Evolutionary conservation across 768 basidiomycete genomes (phyloP).

Genomic region (Phallus indusiatus): DNA sequence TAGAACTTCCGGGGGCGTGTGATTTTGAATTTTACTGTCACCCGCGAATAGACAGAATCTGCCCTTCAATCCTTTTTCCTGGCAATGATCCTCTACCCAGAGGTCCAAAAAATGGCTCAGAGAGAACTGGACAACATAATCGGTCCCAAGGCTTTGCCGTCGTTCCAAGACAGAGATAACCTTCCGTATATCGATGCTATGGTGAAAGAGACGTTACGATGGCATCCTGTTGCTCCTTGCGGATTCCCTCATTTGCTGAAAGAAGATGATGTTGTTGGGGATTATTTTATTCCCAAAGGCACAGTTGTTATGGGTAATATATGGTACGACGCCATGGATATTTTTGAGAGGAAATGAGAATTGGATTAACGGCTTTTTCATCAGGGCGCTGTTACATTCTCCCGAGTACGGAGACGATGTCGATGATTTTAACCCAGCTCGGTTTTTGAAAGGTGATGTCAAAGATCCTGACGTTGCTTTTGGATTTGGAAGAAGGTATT

Average conservation of each 20-base stretch:
- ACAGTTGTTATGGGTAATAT: constrained; percentile 4
- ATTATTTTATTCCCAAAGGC: constrained; percentile 8
- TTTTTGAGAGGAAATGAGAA: background rate
- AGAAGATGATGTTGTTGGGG: constrained; percentile 5
- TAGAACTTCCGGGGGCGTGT: background rate
- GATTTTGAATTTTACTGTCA: background rate
- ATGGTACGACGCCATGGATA: background rate
- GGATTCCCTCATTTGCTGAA: constrained; percentile 4
- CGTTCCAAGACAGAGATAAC: constrained; percentile 24
- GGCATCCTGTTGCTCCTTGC: constrained; percentile 10
- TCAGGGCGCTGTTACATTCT: constrained; percentile 39
- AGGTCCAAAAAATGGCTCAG: constrained; percentile 5
- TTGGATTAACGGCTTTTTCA: background rate
- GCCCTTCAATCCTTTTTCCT: constrained; percentile 4
- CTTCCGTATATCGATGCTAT: constrained; percentile 12
- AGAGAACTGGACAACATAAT: constrained; percentile 11
- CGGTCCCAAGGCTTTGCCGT: constrained; percentile 7
- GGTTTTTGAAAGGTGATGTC: constrained; percentile 28
- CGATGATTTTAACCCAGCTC: constrained; percentile 42
- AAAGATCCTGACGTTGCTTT: constrained; percentile 1
- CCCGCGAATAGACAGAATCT: background rate
- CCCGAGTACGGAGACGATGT: constrained; percentile 41
- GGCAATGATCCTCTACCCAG: constrained; percentile 10
- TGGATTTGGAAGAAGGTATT: background rate
- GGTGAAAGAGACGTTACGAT: constrained; percentile 26